Evolutionary conservation across 371 early-diverging fungal species (phyloP).

Genomic region (Rozella allomycis): DNA sequence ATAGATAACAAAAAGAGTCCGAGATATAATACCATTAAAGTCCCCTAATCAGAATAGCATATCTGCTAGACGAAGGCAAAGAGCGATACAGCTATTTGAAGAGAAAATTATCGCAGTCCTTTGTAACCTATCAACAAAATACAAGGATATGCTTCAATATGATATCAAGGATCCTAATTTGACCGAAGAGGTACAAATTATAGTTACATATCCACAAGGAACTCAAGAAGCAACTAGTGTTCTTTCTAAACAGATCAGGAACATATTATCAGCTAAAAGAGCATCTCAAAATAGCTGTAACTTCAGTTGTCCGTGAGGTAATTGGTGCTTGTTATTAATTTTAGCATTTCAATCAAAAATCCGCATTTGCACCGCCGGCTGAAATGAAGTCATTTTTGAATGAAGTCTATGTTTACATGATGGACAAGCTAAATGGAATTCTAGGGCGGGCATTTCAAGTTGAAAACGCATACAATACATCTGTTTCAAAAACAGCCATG

Average conservation of each 20-base stretch:
- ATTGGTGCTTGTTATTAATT: not conserved
- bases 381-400: slow-evolving; percentile 25
- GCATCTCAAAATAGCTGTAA: slow-evolving; percentile 21
- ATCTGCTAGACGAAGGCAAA: too few species aligned
- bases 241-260: slow-evolving; percentile 24
- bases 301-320: slow-evolving; percentile 23
- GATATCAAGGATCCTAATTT: too few species aligned
- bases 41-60: too few species aligned
- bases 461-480: slow-evolving; percentile 12
- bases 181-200: too few species aligned
- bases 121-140: too few species aligned
- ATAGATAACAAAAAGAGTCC: slow-evolving; percentile 20
- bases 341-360: slow-evolving; percentile 15
- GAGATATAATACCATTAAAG: slow-evolving; percentile 26
- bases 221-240: slow-evolving; percentile 18
- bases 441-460: not conserved
- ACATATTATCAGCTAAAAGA: slow-evolving; percentile 26
- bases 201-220: too few species aligned
- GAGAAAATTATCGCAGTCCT: too few species aligned
- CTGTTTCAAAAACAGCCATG: slow-evolving; percentile 8
- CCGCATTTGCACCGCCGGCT: slow-evolving; percentile 14
- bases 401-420: slow-evolving; percentile 22
- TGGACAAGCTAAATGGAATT: slow-evolving; percentile 9
- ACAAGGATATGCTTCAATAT: too few species aligned
- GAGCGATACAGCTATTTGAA: too few species aligned